Evolutionary conservation across 768 basidiomycete species (phyloP).

Genomic region (Chalciporus chontae): DNA sequence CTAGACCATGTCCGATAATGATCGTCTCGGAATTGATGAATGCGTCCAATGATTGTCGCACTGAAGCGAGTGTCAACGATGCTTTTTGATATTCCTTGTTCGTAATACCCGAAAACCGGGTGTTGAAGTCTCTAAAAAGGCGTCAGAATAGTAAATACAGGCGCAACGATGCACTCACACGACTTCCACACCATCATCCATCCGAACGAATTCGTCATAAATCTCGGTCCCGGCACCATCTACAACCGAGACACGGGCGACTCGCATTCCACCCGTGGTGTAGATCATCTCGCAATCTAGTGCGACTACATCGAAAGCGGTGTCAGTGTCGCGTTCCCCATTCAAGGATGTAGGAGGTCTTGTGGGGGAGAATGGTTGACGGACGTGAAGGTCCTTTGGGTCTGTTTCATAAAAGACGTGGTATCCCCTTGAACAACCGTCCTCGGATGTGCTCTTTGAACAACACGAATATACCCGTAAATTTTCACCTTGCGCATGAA

Average conservation of each 20-base stretch:
- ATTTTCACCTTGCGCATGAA: slow-evolving; percentile 52
- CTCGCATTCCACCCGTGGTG: slow-evolving; percentile 87
- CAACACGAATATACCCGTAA: slow-evolving; percentile 78
- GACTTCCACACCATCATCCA: slow-evolving; percentile 78
- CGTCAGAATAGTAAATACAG: slow-evolving; percentile 1
- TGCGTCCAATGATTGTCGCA: slow-evolving; percentile 64
- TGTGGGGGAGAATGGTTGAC: slow-evolving; percentile 67
- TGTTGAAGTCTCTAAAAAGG: slow-evolving; percentile 75
- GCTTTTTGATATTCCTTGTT: slow-evolving; percentile 58
- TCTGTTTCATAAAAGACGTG: slow-evolving; percentile 90
- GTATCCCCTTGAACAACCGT: slow-evolving; percentile 72
- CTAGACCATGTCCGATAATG: slow-evolving; percentile 85
- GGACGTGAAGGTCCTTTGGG: slow-evolving; percentile 60
- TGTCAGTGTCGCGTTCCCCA: slow-evolving; percentile 19
- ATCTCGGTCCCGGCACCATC: slow-evolving; percentile 70
- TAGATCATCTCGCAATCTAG: slow-evolving; percentile 98
- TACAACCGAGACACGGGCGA: slow-evolving; percentile 88
- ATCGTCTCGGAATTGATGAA: slow-evolving; percentile 80
- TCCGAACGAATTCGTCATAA: slow-evolving; percentile 77
- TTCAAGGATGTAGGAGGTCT: slow-evolving; percentile 16
- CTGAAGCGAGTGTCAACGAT: slow-evolving; percentile 57
- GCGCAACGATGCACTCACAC: slow-evolving; percentile 47
- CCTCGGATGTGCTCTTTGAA: slow-evolving; percentile 51
- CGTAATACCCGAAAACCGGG: slow-evolving; percentile 84
- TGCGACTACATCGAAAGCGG: slow-evolving; percentile 72